Evolutionary conservation across 169 alveolate genomes (phyloP).

Genomic region (Plasmodium cynomolgi): DNA sequence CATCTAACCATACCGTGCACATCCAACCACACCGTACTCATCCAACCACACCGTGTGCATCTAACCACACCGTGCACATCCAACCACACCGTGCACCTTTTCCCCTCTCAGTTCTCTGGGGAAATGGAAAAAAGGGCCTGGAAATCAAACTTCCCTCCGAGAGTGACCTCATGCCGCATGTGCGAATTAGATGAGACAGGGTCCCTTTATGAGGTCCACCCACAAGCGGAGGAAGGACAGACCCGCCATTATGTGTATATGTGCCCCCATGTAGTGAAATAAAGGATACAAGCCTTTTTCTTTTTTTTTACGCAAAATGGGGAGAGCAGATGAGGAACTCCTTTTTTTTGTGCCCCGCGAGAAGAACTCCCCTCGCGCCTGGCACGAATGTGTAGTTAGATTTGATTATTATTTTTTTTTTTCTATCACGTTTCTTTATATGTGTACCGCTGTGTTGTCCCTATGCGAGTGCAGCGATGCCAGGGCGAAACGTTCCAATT

Average conservation of each 20-base stretch:
- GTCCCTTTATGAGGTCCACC: background rate
- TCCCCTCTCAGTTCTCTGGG: constrained; percentile 63
- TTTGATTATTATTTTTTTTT: no score
- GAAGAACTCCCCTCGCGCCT: no score
- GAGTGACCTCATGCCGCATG: background rate
- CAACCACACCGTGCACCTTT: background rate
- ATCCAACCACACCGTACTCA: background rate
- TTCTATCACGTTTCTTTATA: background rate
- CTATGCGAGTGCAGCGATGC: background rate
- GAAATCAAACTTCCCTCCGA: constrained; percentile 53
- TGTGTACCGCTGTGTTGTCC: background rate
- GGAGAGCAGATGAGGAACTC: no score
- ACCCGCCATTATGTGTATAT: background rate
- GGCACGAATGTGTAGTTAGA: no score
- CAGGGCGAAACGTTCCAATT: background rate
- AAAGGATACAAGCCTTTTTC: no score
- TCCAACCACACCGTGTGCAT: no score
- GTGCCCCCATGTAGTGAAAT: background rate
- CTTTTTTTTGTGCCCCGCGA: no score
- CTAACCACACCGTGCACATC: background rate
- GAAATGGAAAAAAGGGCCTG: constrained; percentile 38
- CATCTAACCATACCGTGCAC: no score
- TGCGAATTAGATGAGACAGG: constrained; percentile 21
- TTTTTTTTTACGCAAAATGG: no score
- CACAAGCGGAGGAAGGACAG: background rate